These are phyloP conservation scores for Candida sp. DNA, from an alignment of 1,139 yeast genomes.

Conservation along the genomic window DNA sequence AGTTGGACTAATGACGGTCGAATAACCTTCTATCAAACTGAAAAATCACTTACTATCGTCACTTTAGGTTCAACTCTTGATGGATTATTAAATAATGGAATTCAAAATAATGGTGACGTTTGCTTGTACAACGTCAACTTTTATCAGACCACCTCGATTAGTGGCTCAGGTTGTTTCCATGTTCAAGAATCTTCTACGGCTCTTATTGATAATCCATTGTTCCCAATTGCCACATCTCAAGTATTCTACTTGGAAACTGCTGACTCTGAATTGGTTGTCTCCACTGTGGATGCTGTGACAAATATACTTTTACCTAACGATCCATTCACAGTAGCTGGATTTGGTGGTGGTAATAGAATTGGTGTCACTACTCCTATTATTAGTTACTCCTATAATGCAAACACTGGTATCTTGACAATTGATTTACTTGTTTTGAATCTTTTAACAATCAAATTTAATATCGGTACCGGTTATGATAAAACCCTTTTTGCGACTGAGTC, in stretches of 20 bases:
- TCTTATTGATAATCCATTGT: slow-evolving; percentile 12
- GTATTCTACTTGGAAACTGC: slow-evolving; percentile 13
- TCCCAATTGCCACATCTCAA: slow-evolving; percentile 12
- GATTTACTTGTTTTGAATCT: slow-evolving; percentile 3
- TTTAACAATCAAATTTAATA: slow-evolving; percentile 9
- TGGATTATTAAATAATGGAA: slow-evolving; percentile 12
- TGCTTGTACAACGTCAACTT: slow-evolving; percentile 19
- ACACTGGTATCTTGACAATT: slow-evolving; percentile 17
- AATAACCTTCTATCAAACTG: slow-evolving; percentile 15
- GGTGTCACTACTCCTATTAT: slow-evolving; percentile 17
- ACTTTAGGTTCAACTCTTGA: slow-evolving; percentile 17
- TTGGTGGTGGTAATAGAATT: not conserved
- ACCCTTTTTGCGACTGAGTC: slow-evolving; percentile 7
- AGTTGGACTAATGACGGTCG: slow-evolving; percentile 23
- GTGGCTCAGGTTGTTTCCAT: slow-evolving; percentile 19
- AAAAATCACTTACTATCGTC: slow-evolving; percentile 14
- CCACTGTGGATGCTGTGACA: not conserved
- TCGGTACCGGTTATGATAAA: slow-evolving; percentile 13
- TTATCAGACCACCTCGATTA: slow-evolving; percentile 13
- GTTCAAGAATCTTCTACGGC: slow-evolving; percentile 13
- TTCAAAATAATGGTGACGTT: slow-evolving; percentile 21
- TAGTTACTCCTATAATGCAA: slow-evolving; percentile 1
- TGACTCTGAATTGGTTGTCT: slow-evolving; percentile 7
- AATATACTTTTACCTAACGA: not conserved
- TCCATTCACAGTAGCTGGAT: not conserved